Evolutionary conservation across 192 early-diverging fungal genomes (phyloP), one percentile per base, ranked within the genome.

Genomic region (Coemansia pectinata): DNA sequence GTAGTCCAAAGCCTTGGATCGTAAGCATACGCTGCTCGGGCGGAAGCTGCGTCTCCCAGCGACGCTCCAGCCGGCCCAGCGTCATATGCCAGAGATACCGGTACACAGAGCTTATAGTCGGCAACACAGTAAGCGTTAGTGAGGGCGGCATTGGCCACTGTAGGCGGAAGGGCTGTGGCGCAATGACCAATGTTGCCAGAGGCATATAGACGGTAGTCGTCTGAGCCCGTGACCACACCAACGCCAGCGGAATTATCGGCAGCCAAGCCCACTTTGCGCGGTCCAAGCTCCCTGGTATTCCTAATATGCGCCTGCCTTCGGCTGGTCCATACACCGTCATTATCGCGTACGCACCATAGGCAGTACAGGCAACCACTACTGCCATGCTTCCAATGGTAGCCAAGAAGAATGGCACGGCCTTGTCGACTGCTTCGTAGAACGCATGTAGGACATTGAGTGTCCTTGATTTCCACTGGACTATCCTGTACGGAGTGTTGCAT

Each of bases 341-440:
- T 63, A 91, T 83, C 10, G 91, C 81, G 57, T 88, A 88, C 9
- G 88, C 89, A 8, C 89, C 91, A 71, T 90, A 90, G 19, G 88
- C 89, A 6, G 89, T 88, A 64, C 86, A 86, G 21, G 87, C 85
- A 53, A 90, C 86, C 10, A 90, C 63, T 9, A 90, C 80, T 14
- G 87, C 87, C 65, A 87, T 86, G 29, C 87, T 87, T 38, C 89
- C 73, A 4, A 89, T 86, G 15, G 87, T 77, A 29, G 88, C 85
- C 44, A 88, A 76, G 23, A 91, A 67, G 57, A 89, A 88, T 12
- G 91, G 90, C 45, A 89, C 81, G 19, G 85, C 79, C 17, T 79
- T 83, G 73, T 89, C 88, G 11, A 89, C 81, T 12, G 81, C 59
- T 7, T 78, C 74, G 67, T 89, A 86, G 5, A 89, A 65, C 6